Percentiles rank a stretch among this genome's conserved stretches.
Conservation (phyloP, 345 rosid genomes). For the Toxicodendron radicans region DNA sequence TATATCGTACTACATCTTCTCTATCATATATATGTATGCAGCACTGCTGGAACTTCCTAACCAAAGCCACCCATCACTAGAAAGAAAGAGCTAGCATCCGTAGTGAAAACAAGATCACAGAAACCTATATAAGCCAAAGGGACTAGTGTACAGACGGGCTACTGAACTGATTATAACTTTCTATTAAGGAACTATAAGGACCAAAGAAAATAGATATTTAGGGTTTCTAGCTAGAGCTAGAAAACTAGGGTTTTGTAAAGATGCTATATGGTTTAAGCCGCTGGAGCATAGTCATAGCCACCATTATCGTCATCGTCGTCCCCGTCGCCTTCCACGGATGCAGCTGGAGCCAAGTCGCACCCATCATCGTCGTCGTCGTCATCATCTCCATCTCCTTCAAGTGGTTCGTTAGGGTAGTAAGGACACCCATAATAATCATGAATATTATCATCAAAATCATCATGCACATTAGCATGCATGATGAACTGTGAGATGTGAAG, state of each 20-base stretch:
- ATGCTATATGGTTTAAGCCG: constrained; percentile 19
- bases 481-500: neutral
- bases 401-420: neutral
- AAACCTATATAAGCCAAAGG: neutral
- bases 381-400: constrained; percentile 17
- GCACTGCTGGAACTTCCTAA: neutral
- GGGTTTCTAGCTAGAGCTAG: constrained; percentile 11
- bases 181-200: neutral
- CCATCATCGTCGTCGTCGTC: constrained; percentile 8
- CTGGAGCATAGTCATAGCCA: constrained; percentile 34
- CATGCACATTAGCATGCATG: constrained; percentile 9
- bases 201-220: neutral
- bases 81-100: neutral
- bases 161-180: neutral
- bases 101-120: neutral
- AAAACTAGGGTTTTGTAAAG: neutral
- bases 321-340: constrained; percentile 18
- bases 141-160: neutral
- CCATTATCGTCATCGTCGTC: constrained; percentile 28
- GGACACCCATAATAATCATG: constrained; percentile 6
- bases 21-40: neutral
- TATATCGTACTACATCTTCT: neutral
- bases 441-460: neutral
- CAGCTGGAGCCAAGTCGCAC: constrained; percentile 12
- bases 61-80: neutral